Percentiles rank a stretch among this genome's conserved stretches.
Conservation (phyloP, 1,284 basidiomycete genomes). For the Boletellus deceptivus region DNA sequence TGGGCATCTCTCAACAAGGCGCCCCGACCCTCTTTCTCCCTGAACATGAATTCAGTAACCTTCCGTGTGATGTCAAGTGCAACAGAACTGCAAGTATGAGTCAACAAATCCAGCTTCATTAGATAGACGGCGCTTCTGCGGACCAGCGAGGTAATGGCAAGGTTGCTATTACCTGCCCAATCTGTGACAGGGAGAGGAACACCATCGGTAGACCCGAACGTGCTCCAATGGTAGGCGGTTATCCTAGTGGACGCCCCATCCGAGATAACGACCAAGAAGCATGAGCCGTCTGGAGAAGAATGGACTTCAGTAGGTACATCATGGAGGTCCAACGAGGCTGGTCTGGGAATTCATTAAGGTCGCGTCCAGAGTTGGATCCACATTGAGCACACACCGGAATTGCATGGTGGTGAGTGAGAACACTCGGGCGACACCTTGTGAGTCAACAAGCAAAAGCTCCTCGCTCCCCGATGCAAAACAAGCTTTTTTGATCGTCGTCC, state of each 20-base stretch:
- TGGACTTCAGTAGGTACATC: constrained; percentile 34
- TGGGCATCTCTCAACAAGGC: constrained; percentile 17
- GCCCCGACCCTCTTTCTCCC: constrained; percentile 31
- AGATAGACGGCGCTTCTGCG: constrained; percentile 43
- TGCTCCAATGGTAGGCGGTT: constrained; percentile 52
- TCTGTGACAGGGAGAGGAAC: constrained; percentile 36
- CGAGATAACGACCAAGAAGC: constrained; percentile 39
- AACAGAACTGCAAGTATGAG: constrained; percentile 38
- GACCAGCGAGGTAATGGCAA: constrained; percentile 45
- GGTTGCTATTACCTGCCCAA: constrained; percentile 23
- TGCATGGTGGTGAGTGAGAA: constrained; percentile 53
- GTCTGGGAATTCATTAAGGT: constrained; percentile 32
- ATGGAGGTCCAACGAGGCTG: constrained; percentile 43
- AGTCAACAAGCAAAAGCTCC: constrained; percentile 51
- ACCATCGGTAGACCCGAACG: constrained; percentile 51
- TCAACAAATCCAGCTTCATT: constrained; percentile 36
- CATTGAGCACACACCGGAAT: constrained; percentile 41
- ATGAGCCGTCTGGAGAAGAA: constrained; percentile 55
- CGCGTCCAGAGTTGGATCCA: neutral
- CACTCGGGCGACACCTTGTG: constrained; percentile 39
- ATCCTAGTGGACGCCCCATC: constrained; percentile 24
- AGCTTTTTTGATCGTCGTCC: constrained; percentile 34
- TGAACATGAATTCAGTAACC: constrained; percentile 54
- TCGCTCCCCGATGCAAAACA: constrained; percentile 47
- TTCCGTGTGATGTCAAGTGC: constrained; percentile 52